These are phyloP conservation scores for Nemania sp. DNA, from an alignment of 2,329 filamentous ascomycete species.

Conservation along the genomic window DNA sequence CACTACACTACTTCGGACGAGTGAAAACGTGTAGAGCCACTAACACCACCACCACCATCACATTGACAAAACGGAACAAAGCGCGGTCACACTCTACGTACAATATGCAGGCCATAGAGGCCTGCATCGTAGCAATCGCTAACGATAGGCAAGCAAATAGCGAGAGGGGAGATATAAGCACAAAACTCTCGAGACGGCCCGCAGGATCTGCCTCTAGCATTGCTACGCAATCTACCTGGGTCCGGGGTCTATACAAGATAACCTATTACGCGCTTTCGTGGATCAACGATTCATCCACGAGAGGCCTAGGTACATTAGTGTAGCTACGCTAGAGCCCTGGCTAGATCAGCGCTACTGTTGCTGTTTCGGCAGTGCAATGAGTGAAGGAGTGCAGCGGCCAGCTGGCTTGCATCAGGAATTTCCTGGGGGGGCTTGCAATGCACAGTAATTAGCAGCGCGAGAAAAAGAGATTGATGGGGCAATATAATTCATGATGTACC, in stretches of 20 bases:
- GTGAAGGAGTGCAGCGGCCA: conserved; percentile 1
- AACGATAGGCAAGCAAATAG: neutral
- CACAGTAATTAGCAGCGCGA: too few species aligned
- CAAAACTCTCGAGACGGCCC: neutral
- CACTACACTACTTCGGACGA: neutral
- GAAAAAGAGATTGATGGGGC: too few species aligned
- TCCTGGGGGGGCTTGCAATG: too few species aligned
- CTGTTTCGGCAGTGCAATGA: neutral
- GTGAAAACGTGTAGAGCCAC: too few species aligned
- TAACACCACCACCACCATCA: too few species aligned
- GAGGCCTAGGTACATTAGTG: neutral
- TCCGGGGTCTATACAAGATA: too few species aligned
- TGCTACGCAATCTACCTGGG: neutral
- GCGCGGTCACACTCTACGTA: neutral
- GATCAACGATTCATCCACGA: neutral
- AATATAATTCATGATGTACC: too few species aligned
- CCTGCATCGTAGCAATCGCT: neutral
- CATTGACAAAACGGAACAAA: neutral
- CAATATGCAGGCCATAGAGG: conserved; percentile 1
- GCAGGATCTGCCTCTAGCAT: conserved; percentile 5
- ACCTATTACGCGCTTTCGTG: neutral
- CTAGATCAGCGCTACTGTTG: conserved; percentile 11
- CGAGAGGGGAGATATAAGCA: neutral
- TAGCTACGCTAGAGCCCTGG: neutral
- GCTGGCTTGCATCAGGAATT: conserved; percentile 11